phyloP scores from a whole-genome alignment of 1,284 basidiomycete species.

The Neolentinus lepideus region DNA sequence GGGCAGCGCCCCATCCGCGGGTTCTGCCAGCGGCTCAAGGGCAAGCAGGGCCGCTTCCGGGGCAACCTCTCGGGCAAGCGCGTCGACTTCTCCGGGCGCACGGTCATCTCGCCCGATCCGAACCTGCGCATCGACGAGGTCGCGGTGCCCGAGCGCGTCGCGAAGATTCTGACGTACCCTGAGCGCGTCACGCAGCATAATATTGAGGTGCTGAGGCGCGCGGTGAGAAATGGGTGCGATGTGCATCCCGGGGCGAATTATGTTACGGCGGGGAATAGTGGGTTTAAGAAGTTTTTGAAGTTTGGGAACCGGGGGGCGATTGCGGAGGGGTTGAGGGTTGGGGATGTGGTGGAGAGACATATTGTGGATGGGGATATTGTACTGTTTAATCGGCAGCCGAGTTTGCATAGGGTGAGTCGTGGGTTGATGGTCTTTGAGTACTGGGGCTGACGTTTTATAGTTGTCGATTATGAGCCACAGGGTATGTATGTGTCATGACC shows the following conservation, averaged over 20 bases:
- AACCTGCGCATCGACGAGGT: slow-evolving; percentile 98
- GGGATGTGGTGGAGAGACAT: slow-evolving; percentile 92
- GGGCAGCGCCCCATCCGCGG: slow-evolving; percentile 92
- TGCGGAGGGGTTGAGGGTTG: slow-evolving; percentile 74
- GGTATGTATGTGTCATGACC: slow-evolving; percentile 32
- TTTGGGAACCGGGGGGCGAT: slow-evolving; percentile 73
- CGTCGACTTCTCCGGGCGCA: slow-evolving; percentile 97
- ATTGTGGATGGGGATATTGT: slow-evolving; percentile 96
- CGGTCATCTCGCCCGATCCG: slow-evolving; percentile 98
- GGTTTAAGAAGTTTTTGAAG: slow-evolving; percentile 83
- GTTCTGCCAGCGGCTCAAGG: slow-evolving; percentile 97
- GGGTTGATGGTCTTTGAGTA: slow-evolving; percentile 3
- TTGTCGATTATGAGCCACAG: slow-evolving; percentile 99
- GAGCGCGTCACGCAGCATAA: slow-evolving; percentile 95
- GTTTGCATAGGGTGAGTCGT: slow-evolving; percentile 78
- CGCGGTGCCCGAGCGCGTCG: slow-evolving; percentile 94
- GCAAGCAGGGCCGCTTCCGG: slow-evolving; percentile 98
- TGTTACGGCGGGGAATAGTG: slow-evolving; percentile 70
- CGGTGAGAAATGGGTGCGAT: slow-evolving; percentile 87
- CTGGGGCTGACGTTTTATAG: slow-evolving; percentile 38
- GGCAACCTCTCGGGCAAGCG: slow-evolving; percentile 99
- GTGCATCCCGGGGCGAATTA: slow-evolving; percentile 96
- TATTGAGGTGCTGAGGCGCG: slow-evolving; percentile 71
- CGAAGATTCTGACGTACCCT: slow-evolving; percentile 94
- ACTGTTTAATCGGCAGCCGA: slow-evolving; percentile 98